Conservation (phyloP, 2,329 filamentous ascomycete species). For the Sodiomyces alkalinus region DNA sequence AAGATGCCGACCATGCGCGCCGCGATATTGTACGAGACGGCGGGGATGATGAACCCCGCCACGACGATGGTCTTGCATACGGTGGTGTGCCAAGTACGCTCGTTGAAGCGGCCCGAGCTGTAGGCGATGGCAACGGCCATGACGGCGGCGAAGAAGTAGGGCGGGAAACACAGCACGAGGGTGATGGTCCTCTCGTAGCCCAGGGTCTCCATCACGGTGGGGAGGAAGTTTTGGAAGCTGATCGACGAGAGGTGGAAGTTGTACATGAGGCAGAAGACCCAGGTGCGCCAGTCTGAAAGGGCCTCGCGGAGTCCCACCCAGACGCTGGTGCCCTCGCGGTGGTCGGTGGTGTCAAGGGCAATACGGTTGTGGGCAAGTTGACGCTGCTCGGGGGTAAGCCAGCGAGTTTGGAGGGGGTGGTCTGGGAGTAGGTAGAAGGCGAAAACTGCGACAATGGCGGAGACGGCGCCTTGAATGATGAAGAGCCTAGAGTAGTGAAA, state of each 20-base stretch:
- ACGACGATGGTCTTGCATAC: conserved; percentile 23
- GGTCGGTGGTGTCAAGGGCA: conserved; percentile 12
- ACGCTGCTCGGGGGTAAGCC: conserved; percentile 19
- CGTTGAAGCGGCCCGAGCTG: conserved; percentile 29
- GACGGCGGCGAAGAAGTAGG: conserved; percentile 22
- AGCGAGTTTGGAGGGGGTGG: conserved; percentile 16
- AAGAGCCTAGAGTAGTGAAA: conserved; percentile 12
- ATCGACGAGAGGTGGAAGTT: conserved; percentile 21
- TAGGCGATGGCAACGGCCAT: conserved; percentile 19
- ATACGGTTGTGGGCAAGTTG: conserved; percentile 25
- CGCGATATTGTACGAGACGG: conserved; percentile 12
- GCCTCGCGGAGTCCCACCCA: conserved; percentile 16
- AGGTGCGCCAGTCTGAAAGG: conserved; percentile 11
- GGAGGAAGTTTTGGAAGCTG: conserved; percentile 63
- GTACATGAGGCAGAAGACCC: conserved; percentile 13
- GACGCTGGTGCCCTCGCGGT: conserved; percentile 19
- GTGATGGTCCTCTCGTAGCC: conserved; percentile 22
- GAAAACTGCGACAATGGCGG: conserved; percentile 8
- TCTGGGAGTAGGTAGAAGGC: conserved; percentile 11
- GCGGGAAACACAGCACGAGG: conserved; percentile 31
- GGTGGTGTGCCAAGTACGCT: conserved; percentile 31
- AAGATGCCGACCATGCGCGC: conserved; percentile 16
- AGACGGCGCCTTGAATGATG: conserved; percentile 13
- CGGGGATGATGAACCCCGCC: conserved; percentile 18
- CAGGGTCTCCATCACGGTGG: conserved; percentile 54